Base-by-base conservation (phyloP, 192 early-diverging fungal genomes). In the Radiomyces spectabilis region DNA sequence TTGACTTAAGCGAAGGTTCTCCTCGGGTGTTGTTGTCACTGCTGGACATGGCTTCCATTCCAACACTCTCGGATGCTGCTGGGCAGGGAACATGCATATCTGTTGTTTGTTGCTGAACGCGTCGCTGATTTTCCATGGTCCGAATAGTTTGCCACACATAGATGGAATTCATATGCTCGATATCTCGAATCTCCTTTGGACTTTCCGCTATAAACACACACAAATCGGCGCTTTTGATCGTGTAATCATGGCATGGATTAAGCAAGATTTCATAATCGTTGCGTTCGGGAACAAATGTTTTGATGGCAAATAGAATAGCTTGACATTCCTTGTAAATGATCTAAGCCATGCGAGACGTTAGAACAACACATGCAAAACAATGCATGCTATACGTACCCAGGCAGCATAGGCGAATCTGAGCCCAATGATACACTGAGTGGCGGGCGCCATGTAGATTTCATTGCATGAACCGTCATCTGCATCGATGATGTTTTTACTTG, bases 381-480 rank as follows among this genome's bases (percentile, higher is more conserved):
- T n/a, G n/a, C n/a, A n/a, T n/a, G n/a, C n/a, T n/a, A n/a, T n/a
- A 21, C 12, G 1, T 55, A 68, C 44, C 66, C 72, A 84, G 1
- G 84, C 63, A 8, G 71, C 76, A n/a, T 78, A 72, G 12, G 67
- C 65, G 59, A 88, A 88, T 19, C 65, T 59, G 38, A 74, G 57
- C 2, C 84, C 83, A n/a, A 75, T 68, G 41, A 88, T 77, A 19
- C 73, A 57, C 3, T 68, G 48, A 34, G 80, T 75, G n/a, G 80
- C 60, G 1, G 65, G 59, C 25, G 61, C 61, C 4, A 66, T 64
- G 49, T 83, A 85, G 1, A 86, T 53, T 53, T 88, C 81, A 51
- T 86, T 86, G 31, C 77, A 78, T 2, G 69, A 75, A 0, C 84
- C 84, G 50, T 87, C 85, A 24, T 64, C 70, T 76, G 37, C 22